phyloP scores from a whole-genome alignment of 2,329 filamentous ascomycete species.

The Colletotrichum sp. region DNA sequence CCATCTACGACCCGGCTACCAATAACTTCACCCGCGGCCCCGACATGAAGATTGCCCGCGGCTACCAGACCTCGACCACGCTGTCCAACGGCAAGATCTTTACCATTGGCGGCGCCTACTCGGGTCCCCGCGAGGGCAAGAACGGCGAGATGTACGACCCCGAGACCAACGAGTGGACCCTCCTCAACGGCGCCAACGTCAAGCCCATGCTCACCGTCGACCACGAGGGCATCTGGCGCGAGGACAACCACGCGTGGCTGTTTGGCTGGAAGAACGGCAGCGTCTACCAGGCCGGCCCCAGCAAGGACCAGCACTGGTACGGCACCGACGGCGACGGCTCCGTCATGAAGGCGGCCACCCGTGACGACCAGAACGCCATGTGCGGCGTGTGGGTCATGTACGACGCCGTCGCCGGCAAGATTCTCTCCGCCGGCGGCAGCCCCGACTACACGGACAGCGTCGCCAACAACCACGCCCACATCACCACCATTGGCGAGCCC shows the following conservation, averaged over 20 bases:
- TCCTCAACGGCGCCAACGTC: conserved; percentile 46
- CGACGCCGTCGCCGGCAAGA: conserved; percentile 62
- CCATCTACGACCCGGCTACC: conserved; percentile 47
- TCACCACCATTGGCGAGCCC: conserved; percentile 51
- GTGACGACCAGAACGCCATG: conserved; percentile 55
- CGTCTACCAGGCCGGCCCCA: conserved; percentile 62
- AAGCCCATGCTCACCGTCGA: conserved; percentile 56
- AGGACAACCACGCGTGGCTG: conserved; percentile 38
- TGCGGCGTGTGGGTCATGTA: conserved; percentile 62
- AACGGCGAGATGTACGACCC: conserved; percentile 61
- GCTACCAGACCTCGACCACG: conserved; percentile 58
- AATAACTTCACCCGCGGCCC: conserved; percentile 43
- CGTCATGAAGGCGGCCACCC: conserved; percentile 43
- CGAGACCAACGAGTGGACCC: conserved; percentile 48
- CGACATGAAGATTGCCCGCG: conserved; percentile 51
- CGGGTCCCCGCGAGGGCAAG: conserved; percentile 54
- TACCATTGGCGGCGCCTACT: conserved; percentile 60
- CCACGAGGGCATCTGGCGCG: conserved; percentile 54
- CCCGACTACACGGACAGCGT: conserved; percentile 47
- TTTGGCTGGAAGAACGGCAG: conserved; percentile 49
- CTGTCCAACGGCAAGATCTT: conserved; percentile 60
- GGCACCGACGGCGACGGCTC: conserved; percentile 47
- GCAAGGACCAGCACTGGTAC: conserved; percentile 63
- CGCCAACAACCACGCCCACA: conserved; percentile 48
- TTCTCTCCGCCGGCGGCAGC: conserved; percentile 56